phyloP scores from a whole-genome alignment of 2,329 filamentous ascomycete species.

The Trichoderma lentiforme region DNA sequence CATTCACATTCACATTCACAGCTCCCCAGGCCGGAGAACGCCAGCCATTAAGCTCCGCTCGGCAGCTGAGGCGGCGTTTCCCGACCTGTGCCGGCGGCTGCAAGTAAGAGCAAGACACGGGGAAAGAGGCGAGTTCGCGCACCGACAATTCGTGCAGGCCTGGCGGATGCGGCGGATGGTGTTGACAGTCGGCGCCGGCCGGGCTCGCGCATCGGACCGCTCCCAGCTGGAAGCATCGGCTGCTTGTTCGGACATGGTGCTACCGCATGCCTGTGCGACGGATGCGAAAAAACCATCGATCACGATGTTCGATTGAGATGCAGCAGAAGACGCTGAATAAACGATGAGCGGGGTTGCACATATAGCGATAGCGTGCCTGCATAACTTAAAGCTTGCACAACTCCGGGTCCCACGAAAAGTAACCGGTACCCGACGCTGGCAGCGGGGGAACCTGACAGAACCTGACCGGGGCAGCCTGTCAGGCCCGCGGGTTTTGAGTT shows the following conservation, averaged over 20 bases:
- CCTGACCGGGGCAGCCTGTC: neutral
- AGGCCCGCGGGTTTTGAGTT: neutral
- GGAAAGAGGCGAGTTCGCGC: neutral
- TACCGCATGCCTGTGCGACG: constrained; percentile 9
- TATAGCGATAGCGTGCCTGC: neutral
- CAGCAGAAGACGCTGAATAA: constrained; percentile 1
- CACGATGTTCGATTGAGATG: neutral
- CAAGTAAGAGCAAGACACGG: neutral
- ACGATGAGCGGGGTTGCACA: constrained; percentile 4
- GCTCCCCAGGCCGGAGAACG: neutral
- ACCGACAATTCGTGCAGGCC: constrained; percentile 16
- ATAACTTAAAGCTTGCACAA: neutral
- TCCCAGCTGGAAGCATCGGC: constrained; percentile 9
- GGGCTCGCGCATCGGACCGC: constrained; percentile 11
- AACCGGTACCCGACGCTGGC: neutral
- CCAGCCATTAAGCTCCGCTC: neutral
- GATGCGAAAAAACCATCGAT: neutral
- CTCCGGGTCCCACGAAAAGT: neutral
- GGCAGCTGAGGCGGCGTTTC: neutral
- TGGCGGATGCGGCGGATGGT: constrained; percentile 17
- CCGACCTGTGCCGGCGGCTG: neutral
- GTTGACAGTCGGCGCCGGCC: constrained; percentile 13
- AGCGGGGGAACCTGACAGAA: neutral
- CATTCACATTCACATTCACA: neutral
- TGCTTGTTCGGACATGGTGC: constrained; percentile 14